Base-by-base conservation (phyloP, 495 filamentous ascomycete species). In the Haplographium delicatum region DNA sequence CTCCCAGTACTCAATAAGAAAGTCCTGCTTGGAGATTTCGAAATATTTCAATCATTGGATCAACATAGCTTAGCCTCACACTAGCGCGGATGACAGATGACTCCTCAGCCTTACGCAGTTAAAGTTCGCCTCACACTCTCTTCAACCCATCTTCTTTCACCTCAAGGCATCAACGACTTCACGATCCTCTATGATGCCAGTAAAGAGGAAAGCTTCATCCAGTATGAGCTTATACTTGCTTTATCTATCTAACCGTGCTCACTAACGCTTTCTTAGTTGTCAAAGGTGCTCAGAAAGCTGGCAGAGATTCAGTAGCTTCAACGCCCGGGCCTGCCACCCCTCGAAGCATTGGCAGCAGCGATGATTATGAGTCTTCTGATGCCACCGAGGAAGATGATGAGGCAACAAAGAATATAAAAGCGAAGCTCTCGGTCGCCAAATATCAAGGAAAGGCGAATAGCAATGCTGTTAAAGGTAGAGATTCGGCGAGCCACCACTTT, bases 201-300 rank as follows among this genome's bases (percentile, higher is more conserved):
- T 77, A 6, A 93, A 93, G 70, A 79, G 88, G 65, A 91, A 93
- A 70, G 87, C 86, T 42, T 65, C 79, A 52, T 70, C 79, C 33
- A 76, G 74, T 69, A 65, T 63, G 63, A 27, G 51, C 51, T 47
- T 44, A 62, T 48, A 27, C 30, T 53, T 52, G 47, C 40, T 54
- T 18, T 53, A 51, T 55, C 52, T 27, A 53, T 50, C 42, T 59
- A 53, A 65, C 58, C 70, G 45, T 57, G 39, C 43, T 74, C 61
- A 54, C 58, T 68, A 41, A 60, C 62, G 53, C 13, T 30, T 57
- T 52, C 55, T 34, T 66, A 79, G 75, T 70, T 51, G 76, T 72
- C 54, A 69, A 71, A 53, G 79, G 73, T n/a, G 51, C 65, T 11
- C 49, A 69, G 9, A 80, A 78, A 55, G 69, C 73, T 25, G 77